Percentiles rank a stretch among this genome's conserved stretches.
These are phyloP conservation scores for Arthonia radiata DNA, from an alignment of 495 filamentous ascomycete species.

Conservation along the genomic window DNA sequence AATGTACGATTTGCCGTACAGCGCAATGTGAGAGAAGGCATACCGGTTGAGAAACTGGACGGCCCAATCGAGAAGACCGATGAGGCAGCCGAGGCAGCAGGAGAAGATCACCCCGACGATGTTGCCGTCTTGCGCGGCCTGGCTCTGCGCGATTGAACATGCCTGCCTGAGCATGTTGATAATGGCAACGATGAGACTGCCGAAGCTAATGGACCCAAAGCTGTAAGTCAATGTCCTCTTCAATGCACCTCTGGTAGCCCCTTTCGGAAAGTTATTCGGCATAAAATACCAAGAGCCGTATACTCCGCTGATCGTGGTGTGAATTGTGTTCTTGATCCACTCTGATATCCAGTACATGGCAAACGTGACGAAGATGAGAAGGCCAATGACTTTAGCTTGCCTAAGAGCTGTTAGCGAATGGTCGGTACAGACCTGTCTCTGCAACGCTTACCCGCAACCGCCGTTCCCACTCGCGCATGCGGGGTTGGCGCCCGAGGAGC, in stretches of 20 bases:
- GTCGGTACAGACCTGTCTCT: too few relatives aligned
- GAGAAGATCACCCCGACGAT: conserved; percentile 38
- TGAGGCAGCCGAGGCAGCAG: conserved; percentile 50
- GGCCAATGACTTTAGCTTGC: conserved; percentile 66
- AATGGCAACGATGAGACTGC: conserved; percentile 64
- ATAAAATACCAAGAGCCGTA: conserved; percentile 90
- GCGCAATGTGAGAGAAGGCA: conserved; percentile 73
- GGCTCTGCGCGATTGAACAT: conserved; percentile 43
- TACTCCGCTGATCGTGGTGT: conserved; percentile 65
- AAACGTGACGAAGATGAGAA: conserved; percentile 71
- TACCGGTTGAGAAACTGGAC: conserved; percentile 63
- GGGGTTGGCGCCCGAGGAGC: conserved; percentile 21
- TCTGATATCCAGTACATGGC: conserved; percentile 82
- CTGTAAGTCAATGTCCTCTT: conserved; percentile 62
- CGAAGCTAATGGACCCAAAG: conserved; percentile 73
- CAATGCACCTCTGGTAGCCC: conserved; percentile 54
- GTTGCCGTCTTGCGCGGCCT: conserved; percentile 40
- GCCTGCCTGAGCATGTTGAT: conserved; percentile 63
- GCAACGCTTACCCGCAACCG: too few relatives aligned
- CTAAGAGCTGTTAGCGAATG: too few relatives aligned
- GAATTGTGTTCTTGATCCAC: conserved; percentile 77
- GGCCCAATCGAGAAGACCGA: conserved; percentile 60
- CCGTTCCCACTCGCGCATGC: conserved; percentile 36
- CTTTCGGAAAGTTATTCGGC: conserved; percentile 40
- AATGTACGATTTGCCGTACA: conserved; percentile 75